Conservation (phyloP, 441 rosid species). For the Populus hybrid region DNA sequence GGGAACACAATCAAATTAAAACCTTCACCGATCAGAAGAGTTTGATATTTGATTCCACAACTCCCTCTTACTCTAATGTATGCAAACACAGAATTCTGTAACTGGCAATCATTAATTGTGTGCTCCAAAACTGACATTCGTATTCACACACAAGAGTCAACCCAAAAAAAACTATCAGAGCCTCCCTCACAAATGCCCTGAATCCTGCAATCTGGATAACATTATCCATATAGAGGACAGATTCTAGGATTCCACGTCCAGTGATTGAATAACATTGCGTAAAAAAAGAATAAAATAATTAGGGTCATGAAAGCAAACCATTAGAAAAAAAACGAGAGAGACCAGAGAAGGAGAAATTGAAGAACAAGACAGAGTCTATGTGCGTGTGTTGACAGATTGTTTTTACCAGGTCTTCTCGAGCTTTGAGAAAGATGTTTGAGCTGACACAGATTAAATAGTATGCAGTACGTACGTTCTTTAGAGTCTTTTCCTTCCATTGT, state of each 20-base stretch:
- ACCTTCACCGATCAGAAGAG: neutral
- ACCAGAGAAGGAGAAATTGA: neutral
- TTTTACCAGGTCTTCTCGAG: constrained; percentile 18
- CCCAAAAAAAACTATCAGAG: neutral
- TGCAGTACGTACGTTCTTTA: neutral
- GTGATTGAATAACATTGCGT: neutral
- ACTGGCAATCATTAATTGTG: no score
- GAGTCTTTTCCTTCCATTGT: neutral
- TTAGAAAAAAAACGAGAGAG: neutral
- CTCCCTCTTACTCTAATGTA: neutral
- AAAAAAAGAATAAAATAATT: neutral
- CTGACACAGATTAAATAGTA: neutral
- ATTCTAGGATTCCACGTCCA: constrained; percentile 19
- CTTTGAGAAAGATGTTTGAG: neutral
- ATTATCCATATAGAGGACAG: constrained; percentile 6
- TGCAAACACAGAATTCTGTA: neutral
- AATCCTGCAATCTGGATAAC: neutral
- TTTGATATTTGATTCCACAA: neutral
- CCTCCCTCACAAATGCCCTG: neutral
- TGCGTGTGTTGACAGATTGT: neutral
- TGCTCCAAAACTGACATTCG: no score
- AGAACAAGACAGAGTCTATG: neutral
- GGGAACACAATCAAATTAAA: constrained; percentile 3
- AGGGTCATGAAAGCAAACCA: neutral
- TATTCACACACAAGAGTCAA: neutral